phyloP scores from a whole-genome alignment of 139 green algal species.

The Nannochloris sp. region DNA sequence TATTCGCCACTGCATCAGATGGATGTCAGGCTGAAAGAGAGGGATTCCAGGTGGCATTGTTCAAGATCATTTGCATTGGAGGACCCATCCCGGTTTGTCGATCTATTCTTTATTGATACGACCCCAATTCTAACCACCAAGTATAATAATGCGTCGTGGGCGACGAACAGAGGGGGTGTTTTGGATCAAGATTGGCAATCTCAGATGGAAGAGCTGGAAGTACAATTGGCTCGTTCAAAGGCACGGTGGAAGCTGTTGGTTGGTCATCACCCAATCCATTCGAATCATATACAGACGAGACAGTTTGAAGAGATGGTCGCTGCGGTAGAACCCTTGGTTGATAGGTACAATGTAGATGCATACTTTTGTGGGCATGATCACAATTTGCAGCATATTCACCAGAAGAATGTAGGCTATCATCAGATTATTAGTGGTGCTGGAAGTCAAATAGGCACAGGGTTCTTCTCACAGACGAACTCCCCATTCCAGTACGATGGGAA shows the following conservation, averaged over 20 bases:
- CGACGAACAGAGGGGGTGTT: slow-evolving; percentile 39
- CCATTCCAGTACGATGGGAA: slow-evolving; percentile 13
- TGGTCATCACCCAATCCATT: slow-evolving; percentile 52
- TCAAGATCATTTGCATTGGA: slow-evolving; percentile 24
- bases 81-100: slow-evolving; percentile 16
- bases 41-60: slow-evolving; percentile 50
- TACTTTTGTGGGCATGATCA: slow-evolving; percentile 67
- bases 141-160: slow-evolving; percentile 35
- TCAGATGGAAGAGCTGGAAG: slow-evolving; percentile 33
- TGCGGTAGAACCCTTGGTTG: slow-evolving; percentile 36
- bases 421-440: slow-evolving; percentile 16
- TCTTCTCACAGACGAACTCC: slow-evolving; percentile 12
- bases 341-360: slow-evolving; percentile 30
- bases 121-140: slow-evolving; percentile 35
- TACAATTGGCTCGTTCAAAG: slow-evolving; percentile 17
- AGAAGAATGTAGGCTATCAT: slow-evolving; percentile 8
- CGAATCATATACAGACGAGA: slow-evolving; percentile 24
- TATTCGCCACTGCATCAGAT: slow-evolving; percentile 28
- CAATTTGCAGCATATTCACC: slow-evolving; percentile 48
- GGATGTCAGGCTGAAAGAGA: slow-evolving; percentile 16
- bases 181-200: slow-evolving; percentile 32
- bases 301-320: slow-evolving; percentile 26
- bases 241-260: slow-evolving; percentile 60
- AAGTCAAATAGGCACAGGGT: slow-evolving; percentile 3
- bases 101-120: slow-evolving; percentile 68